Percentiles rank a stretch among this genome's conserved stretches.
phyloP scores from a whole-genome alignment of 164 flowering plant genomes.

The Pachysandra terminalis region DNA sequence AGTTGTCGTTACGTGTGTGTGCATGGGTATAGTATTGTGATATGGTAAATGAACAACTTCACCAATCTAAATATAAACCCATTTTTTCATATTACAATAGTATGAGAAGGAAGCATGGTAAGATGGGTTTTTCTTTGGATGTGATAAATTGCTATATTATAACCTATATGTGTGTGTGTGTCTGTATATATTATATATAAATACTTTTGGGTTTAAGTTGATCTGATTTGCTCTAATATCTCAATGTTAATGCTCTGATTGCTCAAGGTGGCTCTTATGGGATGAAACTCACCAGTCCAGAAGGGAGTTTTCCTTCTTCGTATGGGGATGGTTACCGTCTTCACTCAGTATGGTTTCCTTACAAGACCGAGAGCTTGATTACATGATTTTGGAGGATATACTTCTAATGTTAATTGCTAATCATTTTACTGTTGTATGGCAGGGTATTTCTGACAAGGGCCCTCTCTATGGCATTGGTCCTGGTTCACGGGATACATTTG shows the following conservation, averaged over 20 bases:
- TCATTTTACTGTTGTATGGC: slow-evolving; percentile 14
- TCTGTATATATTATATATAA: too few species aligned
- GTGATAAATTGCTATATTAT: too few species aligned
- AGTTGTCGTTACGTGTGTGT: too few species aligned
- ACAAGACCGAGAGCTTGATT: background rate
- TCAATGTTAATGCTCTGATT: slow-evolving; percentile 9
- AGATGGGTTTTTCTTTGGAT: too few species aligned
- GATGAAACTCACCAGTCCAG: slow-evolving; percentile 47
- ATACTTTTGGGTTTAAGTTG: background rate
- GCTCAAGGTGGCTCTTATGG: slow-evolving; percentile 67
- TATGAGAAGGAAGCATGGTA: too few species aligned
- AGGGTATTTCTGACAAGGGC: slow-evolving; percentile 71
- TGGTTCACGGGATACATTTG: slow-evolving; percentile 62
- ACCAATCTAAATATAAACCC: too few species aligned
- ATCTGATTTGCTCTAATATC: background rate
- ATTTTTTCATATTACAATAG: too few species aligned
- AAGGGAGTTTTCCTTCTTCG: slow-evolving; percentile 43
- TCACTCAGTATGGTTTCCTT: slow-evolving; percentile 49
- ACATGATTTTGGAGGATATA: background rate
- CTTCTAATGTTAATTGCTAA: background rate
- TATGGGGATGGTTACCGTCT: slow-evolving; percentile 69
- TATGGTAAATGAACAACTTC: too few species aligned
- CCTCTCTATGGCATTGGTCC: slow-evolving; percentile 63
- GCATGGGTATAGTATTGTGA: too few species aligned
- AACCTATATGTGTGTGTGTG: background rate